Percentiles rank a stretch among this genome's conserved stretches.
These are phyloP conservation scores for Fusarium sp. DNA, from an alignment of 2,329 filamentous ascomycete genomes.

Conservation along the genomic window DNA sequence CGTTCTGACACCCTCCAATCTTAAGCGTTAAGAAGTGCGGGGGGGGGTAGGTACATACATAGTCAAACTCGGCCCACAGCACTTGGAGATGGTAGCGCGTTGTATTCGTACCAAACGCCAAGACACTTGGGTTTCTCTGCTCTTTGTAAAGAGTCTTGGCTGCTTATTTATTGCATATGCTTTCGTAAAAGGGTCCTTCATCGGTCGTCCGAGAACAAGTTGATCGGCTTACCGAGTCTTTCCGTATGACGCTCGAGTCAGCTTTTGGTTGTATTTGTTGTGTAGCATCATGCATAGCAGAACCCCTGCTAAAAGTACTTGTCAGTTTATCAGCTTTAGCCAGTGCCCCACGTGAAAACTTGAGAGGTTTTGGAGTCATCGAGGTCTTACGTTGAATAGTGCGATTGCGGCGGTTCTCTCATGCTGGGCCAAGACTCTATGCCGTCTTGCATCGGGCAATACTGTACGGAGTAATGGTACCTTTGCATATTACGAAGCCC, in stretches of 20 bases:
- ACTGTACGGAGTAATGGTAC: not conserved
- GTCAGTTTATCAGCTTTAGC: conserved; percentile 27
- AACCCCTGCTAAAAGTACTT: conserved; percentile 7
- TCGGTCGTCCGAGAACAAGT: conserved; percentile 19
- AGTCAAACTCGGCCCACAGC: conserved; percentile 17
- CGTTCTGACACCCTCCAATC: conserved; percentile 18
- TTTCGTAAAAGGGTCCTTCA: conserved; percentile 13
- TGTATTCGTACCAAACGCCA: conserved; percentile 32
- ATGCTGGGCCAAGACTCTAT: conserved; percentile 17
- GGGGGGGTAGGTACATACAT: not conserved
- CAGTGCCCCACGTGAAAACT: conserved; percentile 35
- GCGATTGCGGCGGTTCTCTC: conserved; percentile 16
- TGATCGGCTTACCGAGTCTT: conserved; percentile 17
- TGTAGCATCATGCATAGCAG: not conserved
- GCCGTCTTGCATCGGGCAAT: not conserved
- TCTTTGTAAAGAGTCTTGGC: conserved; percentile 19
- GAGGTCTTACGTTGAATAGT: conserved; percentile 13
- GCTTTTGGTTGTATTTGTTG: conserved; percentile 1
- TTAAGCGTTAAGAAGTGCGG: conserved; percentile 34
- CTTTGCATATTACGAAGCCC: not conserved
- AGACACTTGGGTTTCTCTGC: conserved; percentile 29
- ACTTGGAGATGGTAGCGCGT: not conserved
- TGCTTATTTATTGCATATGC: conserved; percentile 19
- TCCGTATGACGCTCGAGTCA: conserved; percentile 21
- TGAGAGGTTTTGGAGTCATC: conserved; percentile 18